Evolutionary conservation across 83 land plant species (phyloP).

Genomic region (Thuja plicata): DNA sequence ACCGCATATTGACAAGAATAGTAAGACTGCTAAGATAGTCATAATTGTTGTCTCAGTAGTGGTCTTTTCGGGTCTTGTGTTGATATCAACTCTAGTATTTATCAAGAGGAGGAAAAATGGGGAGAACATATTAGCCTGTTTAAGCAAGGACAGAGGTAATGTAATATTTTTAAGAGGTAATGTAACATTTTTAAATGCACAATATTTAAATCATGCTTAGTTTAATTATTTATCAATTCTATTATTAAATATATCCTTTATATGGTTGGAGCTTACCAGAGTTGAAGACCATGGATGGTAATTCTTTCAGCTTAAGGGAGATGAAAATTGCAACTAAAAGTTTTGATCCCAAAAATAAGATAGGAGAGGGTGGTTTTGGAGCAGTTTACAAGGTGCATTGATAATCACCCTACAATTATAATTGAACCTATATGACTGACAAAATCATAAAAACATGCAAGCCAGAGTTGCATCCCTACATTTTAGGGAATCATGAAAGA

Average conservation of each 20-base stretch:
- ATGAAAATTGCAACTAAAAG: neutral
- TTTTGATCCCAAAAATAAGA: conserved; percentile 11
- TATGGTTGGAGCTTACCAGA: neutral
- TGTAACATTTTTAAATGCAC: neutral
- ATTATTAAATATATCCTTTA: neutral
- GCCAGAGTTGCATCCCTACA: neutral
- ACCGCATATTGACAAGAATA: neutral
- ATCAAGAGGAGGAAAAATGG: neutral
- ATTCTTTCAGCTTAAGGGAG: neutral
- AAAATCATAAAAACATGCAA: conserved; percentile 2
- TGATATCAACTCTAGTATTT: neutral
- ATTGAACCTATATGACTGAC: neutral
- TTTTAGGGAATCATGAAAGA: neutral
- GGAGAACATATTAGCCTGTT: neutral
- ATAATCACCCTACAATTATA: neutral
- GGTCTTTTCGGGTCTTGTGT: neutral
- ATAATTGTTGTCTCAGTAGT: neutral
- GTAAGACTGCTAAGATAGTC: neutral
- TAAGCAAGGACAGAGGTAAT: neutral
- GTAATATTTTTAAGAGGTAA: neutral
- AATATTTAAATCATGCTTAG: neutral
- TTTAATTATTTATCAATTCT: neutral
- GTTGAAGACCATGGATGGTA: conserved; percentile 2
- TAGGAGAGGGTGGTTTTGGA: conserved; percentile 7
- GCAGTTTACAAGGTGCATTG: conserved; percentile 8